Conservation (phyloP, 2,329 filamentous ascomycete species). For the Pezicula rhizophila region DNA sequence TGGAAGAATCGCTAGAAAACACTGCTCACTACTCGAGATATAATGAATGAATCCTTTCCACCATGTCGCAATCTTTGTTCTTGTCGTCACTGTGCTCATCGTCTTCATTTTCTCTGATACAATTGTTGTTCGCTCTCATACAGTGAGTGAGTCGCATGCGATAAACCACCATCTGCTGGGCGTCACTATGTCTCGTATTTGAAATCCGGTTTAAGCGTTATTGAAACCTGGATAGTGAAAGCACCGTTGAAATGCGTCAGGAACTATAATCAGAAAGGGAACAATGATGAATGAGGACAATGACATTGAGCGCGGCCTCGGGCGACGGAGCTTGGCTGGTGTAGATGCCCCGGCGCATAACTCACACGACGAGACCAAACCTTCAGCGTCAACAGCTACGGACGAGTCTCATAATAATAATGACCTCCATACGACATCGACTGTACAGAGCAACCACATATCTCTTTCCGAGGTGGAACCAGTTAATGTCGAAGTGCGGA, state of each 20-base stretch:
- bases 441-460: constrained; percentile 20
- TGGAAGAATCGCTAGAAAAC: too few species aligned
- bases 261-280: background rate
- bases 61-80: too few species aligned
- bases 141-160: too few species aligned
- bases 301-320: background rate
- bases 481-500: constrained; percentile 47
- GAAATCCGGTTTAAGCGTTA: background rate
- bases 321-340: background rate
- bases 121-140: too few species aligned
- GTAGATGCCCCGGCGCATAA: background rate
- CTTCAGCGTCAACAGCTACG: background rate
- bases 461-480: constrained; percentile 44
- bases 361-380: background rate
- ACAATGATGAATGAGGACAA: background rate
- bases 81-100: too few species aligned
- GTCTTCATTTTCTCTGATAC: too few species aligned
- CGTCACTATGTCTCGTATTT: background rate
- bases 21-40: too few species aligned
- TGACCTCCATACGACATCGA: constrained; percentile 7
- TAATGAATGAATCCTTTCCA: too few species aligned
- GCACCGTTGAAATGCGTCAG: background rate
- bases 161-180: too few species aligned
- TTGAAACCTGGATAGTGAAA: background rate
- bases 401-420: background rate